Evolutionary conservation across 2,329 filamentous ascomycete species (phyloP), one percentile per base, ranked within the genome.

Genomic region (Zopfia rhizophila): DNA sequence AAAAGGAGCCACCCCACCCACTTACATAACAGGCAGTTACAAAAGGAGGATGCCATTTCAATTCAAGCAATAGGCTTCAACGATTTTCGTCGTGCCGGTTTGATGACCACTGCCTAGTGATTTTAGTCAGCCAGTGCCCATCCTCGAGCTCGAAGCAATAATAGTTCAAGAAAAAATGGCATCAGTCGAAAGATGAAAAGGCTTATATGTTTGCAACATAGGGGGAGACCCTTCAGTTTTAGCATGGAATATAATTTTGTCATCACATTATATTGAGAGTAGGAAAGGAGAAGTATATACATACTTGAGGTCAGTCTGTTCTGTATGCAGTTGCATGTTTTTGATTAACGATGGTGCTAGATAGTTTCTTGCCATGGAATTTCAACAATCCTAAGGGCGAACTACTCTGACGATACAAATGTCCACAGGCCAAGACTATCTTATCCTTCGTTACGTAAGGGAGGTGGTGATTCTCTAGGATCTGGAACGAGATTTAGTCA

Each of bases 161-260:
- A 22, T 3, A 5, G 22, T 13, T 24, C 12, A 7, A 21, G 13
- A 21, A 14, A 22, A 24, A 28, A 30, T 19, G 29, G 30, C 42
- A 56, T 70, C 68, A 70, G 68, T 62, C 58, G 66, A 70, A 70
- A 70, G 68, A 70, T 70, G 66, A 70, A 70, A 70, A 70, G 68
- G 55, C 56, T 62, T 65, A 62, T 54, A 56, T 61, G 61, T 58
- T 60, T 63, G 52, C 65, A 66, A 61, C 68, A 70, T 66, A 39
- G 32, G 48, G 46, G 61, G 47, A 53, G 53, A 60, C 61, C 60
- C 63, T 56, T 69, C 64, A 63, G 66, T 61, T 61, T 63, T 69
- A 70, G 68, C 68, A 70, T 70, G 68, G 65, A 69, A 59, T 65
- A 53, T 63, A 60, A 53, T 63, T 59, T 46, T 55, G 55, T 63